Evolutionary conservation across 83 land plant genomes (phyloP).

Genomic region (Picea engelmannii): DNA sequence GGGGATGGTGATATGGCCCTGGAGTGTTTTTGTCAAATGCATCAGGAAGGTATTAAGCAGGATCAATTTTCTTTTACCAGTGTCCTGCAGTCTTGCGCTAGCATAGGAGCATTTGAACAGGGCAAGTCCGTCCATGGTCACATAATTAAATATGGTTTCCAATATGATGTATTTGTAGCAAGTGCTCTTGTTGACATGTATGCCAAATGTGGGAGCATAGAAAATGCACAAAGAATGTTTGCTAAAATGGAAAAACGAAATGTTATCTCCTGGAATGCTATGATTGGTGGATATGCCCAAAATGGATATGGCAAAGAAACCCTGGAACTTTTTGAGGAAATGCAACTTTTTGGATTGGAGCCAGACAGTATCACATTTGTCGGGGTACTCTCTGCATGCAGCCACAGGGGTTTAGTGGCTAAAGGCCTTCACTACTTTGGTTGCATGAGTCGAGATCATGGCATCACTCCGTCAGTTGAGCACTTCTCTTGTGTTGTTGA

Average conservation of each 20-base stretch:
- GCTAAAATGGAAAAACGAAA: neutral
- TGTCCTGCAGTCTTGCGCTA: neutral
- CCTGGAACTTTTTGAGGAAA: neutral
- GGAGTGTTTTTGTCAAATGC: too few relatives aligned
- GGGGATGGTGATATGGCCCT: neutral
- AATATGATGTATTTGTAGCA: neutral
- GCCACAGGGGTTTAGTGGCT: constrained; percentile 3
- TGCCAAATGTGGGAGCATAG: too few relatives aligned
- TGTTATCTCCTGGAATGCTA: neutral
- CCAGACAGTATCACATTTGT: neutral
- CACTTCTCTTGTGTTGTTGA: too few relatives aligned
- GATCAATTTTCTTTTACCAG: neutral
- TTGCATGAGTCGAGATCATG: too few relatives aligned
- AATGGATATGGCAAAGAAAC: too few relatives aligned
- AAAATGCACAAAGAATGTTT: neutral
- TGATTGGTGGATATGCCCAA: too few relatives aligned
- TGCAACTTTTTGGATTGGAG: neutral
- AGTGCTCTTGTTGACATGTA: neutral
- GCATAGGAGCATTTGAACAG: neutral
- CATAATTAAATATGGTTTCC: neutral
- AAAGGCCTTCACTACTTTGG: neutral
- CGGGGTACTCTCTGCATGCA: neutral
- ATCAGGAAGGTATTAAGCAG: too few relatives aligned
- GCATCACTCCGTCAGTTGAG: too few relatives aligned
- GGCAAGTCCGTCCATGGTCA: neutral